Evolutionary conservation across 208 protist genomes (phyloP), one percentile per base, ranked within the genome.

Genomic region (Trypanosoma vivax): DNA sequence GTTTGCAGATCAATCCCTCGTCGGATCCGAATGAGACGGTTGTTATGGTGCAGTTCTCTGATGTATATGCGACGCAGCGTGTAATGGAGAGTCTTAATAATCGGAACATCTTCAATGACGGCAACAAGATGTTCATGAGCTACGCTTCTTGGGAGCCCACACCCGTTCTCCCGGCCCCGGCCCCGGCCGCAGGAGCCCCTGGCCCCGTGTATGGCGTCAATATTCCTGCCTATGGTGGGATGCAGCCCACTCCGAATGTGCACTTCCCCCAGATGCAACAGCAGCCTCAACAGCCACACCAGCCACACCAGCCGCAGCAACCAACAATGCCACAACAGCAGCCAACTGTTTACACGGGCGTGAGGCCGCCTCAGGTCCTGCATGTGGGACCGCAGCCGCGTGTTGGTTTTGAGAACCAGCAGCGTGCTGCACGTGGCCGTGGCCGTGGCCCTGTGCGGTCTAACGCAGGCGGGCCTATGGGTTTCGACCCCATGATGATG

Each of bases 21-120:
- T 61, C 65, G 16, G 75, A 68, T 52, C 68, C 73, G 5, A 74
- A 69, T 61, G 82, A 90, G 55, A 74, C 73, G 28, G 54, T 72
- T 21, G 87, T 91, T 43, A 68, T 79, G 50, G 87, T 69, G 9
- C 83, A 89, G 60, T 90, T 94, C 38, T 52, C 61, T 16, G 73
- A 85, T 61, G 52, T 30, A 25, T 73, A 73, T 33, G 64, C 73
- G 21, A 81, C 87, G 11, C 70, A 88, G 55, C 70, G 69, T 30
- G 83, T 79, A 18, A 77, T 83, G 65, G 62, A 63, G 14, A 74
- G 53, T 34, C 69, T 90, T 14, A 90, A 91, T 65, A 78, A 82
- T 63, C 82, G 76, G 40, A 87, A 88, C 65, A 94, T 94, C 57
- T 94, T 83, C 67, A 85, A 87, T 55, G 79, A 91, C 68, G 73